Evolutionary conservation across 2,329 filamentous ascomycete genomes (phyloP).

Genomic region (Exserohilum turcica): DNA sequence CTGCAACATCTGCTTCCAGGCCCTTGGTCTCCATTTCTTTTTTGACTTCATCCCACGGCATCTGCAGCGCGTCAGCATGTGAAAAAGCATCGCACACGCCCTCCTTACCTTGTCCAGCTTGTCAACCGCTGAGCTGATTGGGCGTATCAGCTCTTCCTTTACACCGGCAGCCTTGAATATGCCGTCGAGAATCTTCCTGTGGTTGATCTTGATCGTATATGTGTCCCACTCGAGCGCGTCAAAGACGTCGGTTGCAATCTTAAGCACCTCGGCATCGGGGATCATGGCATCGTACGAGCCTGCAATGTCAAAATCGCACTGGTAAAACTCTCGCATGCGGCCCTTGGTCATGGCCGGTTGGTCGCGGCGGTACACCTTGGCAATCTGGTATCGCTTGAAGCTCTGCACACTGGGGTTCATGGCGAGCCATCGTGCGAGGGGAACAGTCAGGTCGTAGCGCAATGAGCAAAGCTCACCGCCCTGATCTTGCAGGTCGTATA

Average conservation of each 20-base stretch:
- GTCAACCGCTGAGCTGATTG: constrained; percentile 91
- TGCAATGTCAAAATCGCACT: constrained; percentile 96
- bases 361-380: constrained; percentile 84
- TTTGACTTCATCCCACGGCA: constrained; percentile 83
- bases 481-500: constrained; percentile 87
- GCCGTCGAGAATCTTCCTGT: constrained; percentile 91
- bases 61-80: constrained; percentile 33
- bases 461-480: constrained; percentile 84
- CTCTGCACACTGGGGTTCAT: constrained; percentile 83
- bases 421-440: constrained; percentile 89
- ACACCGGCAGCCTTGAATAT: constrained; percentile 92
- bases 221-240: constrained; percentile 75
- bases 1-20: constrained; percentile 74
- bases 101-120: constrained; percentile 81
- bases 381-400: constrained; percentile 95
- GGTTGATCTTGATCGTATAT: constrained; percentile 92
- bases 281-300: constrained; percentile 85
- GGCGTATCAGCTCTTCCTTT: constrained; percentile 81
- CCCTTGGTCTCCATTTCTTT: constrained; percentile 96
- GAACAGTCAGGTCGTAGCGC: constrained; percentile 86
- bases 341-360: constrained; percentile 83
- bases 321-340: constrained; percentile 94
- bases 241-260: constrained; percentile 85
- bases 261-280: constrained; percentile 86
- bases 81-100: background rate